Conservation (phyloP, 139 green algal species). For the Chlamydomonas sp. region DNA sequence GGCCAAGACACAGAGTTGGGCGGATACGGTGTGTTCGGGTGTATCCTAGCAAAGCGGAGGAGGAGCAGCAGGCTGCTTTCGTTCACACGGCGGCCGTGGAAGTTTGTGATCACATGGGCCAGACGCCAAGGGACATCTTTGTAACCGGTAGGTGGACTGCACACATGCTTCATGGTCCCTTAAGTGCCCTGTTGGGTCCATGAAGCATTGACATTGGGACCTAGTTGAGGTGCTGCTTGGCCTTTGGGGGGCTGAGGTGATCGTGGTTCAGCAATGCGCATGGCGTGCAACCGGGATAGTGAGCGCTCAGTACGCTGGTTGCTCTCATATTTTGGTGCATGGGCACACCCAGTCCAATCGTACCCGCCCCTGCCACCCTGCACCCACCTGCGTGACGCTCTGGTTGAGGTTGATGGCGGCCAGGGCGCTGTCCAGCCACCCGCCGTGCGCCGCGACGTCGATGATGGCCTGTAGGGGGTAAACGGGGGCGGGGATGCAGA, state of each 20-base stretch:
- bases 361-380: neutral
- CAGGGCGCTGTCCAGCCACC: constrained; percentile 85
- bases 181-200: neutral
- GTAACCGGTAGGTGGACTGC: neutral
- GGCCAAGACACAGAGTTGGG: neutral
- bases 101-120: too few species aligned
- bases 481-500: too few species aligned
- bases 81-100: too few species aligned
- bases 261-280: too few species aligned
- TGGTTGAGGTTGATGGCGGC: constrained; percentile 87
- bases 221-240: too few species aligned
- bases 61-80: too few species aligned
- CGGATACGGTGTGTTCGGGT: too few species aligned
- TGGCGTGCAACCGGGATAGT: neutral
- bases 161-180: neutral
- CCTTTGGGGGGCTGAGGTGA: too few species aligned
- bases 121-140: too few species aligned
- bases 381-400: constrained; percentile 85
- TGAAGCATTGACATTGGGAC: neutral
- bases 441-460: constrained; percentile 84
- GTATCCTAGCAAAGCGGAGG: too few species aligned
- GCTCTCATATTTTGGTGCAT: neutral
- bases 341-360: neutral
- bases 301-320: neutral
- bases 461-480: constrained; percentile 81